Evolutionary conservation across 2,329 filamentous ascomycete species (phyloP), one percentile per base, ranked within the genome.

Genomic region (Colletotrichum salicis): DNA sequence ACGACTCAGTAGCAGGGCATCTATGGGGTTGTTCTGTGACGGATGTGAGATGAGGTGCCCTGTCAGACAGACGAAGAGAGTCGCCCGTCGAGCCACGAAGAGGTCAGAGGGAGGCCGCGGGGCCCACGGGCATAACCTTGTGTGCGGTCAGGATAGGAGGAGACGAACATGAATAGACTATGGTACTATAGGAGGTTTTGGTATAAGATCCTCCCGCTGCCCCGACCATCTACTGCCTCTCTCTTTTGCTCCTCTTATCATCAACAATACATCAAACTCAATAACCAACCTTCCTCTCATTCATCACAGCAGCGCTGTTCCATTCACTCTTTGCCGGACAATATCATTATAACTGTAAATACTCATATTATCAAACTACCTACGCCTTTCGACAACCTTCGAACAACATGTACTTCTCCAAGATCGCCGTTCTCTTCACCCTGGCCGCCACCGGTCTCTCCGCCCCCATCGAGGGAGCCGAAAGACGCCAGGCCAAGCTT

Each of bases 371-470:
- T 29, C 51, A 56, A 64, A 22, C 48, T n/a, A 52, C 4, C 24
- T 55, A 69, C 15, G 52, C 45, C 58, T 59, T 70, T 61, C 29
- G 35, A 41, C 64, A 64, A 59, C 66, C 45, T 56, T 15, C 54
- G 19, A 54, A 41, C 77, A 82, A 74, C 55, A 84, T 84, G 82
- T 79, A 79, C 73, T 79, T 84, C 78, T 75, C 77, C 72, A 82
- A 83, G 76, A 69, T 79, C 48, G 77, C 79, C 71, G 24, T 83
- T 72, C 33, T 84, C 71, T 78, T 83, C 71, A 76, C 81, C 65
- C 78, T 84, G 64, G 77, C 80, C 73, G 76, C 76, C 67, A 80
- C 81, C 61, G 79, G 77, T 52, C 67, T 83, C 31, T 80, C 82
- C 12, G 73, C 75, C 45, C 45, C 45, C 45, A 71, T 64, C 10